Percentiles rank a stretch among this genome's conserved stretches.
Evolutionary conservation across 495 filamentous ascomycete species (phyloP).

Genomic region (Lepraria neglecta): DNA sequence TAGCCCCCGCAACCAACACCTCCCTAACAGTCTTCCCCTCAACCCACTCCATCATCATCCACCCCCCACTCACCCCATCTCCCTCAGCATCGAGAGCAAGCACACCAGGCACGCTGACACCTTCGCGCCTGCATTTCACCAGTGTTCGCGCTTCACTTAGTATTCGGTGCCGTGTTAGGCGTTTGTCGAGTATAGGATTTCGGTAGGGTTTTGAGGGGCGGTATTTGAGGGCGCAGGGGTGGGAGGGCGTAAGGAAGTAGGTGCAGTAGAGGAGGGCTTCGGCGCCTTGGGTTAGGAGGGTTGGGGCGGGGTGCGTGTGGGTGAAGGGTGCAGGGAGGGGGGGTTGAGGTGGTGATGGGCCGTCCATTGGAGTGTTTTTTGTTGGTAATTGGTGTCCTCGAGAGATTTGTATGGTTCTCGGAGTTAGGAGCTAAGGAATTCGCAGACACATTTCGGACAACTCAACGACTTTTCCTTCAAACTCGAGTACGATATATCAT

Average conservation of each 20-base stretch:
- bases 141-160: slow-evolving; percentile 82
- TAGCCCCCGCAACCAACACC: slow-evolving; percentile 59
- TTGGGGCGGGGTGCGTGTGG: slow-evolving; percentile 48
- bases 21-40: slow-evolving; percentile 63
- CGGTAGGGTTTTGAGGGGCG: slow-evolving; percentile 89
- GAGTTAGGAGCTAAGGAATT: no score
- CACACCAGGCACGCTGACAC: slow-evolving; percentile 70
- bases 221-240: slow-evolving; percentile 80
- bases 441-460: no score
- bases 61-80: slow-evolving; percentile 49
- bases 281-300: slow-evolving; percentile 81
- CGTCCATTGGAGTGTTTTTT: background rate
- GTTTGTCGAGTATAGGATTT: slow-evolving; percentile 81
- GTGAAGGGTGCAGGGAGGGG: slow-evolving; percentile 62
- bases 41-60: slow-evolving; percentile 90
- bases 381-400: background rate
- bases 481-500: no score
- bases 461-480: no score
- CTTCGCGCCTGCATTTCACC: slow-evolving; percentile 64
- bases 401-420: no score
- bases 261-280: slow-evolving; percentile 91
- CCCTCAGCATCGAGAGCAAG: slow-evolving; percentile 65
- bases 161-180: slow-evolving; percentile 79
- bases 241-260: slow-evolving; percentile 61
- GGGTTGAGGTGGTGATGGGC: slow-evolving; percentile 28